Evolutionary conservation across 1,284 basidiomycete genomes (phyloP).

Genomic region (Irpex lacteus): DNA sequence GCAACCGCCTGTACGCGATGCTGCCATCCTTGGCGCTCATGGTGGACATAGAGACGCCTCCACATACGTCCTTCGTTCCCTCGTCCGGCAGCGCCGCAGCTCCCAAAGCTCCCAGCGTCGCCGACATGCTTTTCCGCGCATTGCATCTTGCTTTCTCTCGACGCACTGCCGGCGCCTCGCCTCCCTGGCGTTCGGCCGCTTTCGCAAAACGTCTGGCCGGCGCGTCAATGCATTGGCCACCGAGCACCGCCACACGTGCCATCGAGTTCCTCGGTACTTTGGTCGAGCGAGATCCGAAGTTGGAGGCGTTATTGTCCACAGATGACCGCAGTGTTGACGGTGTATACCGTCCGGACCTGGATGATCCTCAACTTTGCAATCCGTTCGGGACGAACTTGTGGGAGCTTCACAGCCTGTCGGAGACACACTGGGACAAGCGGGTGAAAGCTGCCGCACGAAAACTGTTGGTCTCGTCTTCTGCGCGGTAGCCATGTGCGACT

Average conservation of each 20-base stretch:
- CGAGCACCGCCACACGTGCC: conserved; percentile 60
- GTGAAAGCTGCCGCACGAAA: conserved; percentile 44
- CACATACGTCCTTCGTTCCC: conserved; percentile 20
- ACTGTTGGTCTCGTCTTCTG: conserved; percentile 8
- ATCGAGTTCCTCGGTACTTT: conserved; percentile 74
- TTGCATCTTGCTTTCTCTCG: conserved; percentile 78
- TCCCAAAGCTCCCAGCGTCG: conserved; percentile 36
- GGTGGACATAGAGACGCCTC: conserved; percentile 45
- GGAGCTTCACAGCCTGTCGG: conserved; percentile 60
- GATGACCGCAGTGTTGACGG: conserved; percentile 85
- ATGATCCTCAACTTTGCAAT: conserved; percentile 83
- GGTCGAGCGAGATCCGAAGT: conserved; percentile 73
- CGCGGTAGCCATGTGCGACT: background rate
- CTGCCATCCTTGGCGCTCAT: conserved; percentile 60
- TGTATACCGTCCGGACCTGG: conserved; percentile 76
- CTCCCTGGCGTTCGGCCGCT: conserved; percentile 82
- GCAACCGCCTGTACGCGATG: conserved; percentile 72
- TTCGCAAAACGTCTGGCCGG: conserved; percentile 89
- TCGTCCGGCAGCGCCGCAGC: conserved; percentile 18
- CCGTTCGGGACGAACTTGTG: conserved; percentile 71
- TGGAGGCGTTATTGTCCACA: conserved; percentile 83
- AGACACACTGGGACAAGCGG: conserved; percentile 57
- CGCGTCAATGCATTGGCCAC: conserved; percentile 79
- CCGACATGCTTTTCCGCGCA: conserved; percentile 84
- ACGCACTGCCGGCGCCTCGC: conserved; percentile 51